phyloP scores from a whole-genome alignment of 2,329 filamentous ascomycete species.

The Chalara sp. region DNA sequence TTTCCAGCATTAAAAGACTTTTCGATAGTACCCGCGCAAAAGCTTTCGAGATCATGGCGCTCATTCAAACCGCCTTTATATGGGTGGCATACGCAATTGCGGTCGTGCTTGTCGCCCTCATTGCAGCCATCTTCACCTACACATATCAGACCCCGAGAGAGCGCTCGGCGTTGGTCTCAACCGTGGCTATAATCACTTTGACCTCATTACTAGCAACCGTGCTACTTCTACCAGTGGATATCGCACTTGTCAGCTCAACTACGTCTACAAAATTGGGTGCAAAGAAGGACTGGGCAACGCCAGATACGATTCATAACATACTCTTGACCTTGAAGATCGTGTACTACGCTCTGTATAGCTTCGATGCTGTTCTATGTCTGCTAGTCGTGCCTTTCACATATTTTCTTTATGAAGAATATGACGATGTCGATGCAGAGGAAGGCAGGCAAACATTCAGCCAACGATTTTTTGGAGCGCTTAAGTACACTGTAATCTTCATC shows the following conservation, averaged over 20 bases:
- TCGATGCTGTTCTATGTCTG: slow-evolving; percentile 85
- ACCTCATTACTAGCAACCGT: slow-evolving; percentile 86
- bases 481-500: slow-evolving; percentile 85
- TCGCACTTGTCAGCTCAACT: slow-evolving; percentile 89
- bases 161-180: slow-evolving; percentile 72
- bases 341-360: slow-evolving; percentile 87
- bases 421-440: slow-evolving; percentile 79
- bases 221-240: slow-evolving; percentile 87
- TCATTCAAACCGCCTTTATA: slow-evolving; percentile 84
- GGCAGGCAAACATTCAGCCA: slow-evolving; percentile 64
- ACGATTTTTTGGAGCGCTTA: slow-evolving; percentile 76
- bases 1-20: no score
- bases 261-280: slow-evolving; percentile 65
- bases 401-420: slow-evolving; percentile 97
- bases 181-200: slow-evolving; percentile 80
- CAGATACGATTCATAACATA: slow-evolving; percentile 70
- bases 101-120: slow-evolving; percentile 66
- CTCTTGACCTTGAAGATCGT: slow-evolving; percentile 75
- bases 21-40: no score
- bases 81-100: slow-evolving; percentile 91
- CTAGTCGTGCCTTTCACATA: slow-evolving; percentile 91
- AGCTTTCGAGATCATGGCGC: slow-evolving; percentile 24
- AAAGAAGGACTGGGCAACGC: slow-evolving; percentile 94
- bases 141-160: slow-evolving; percentile 87
- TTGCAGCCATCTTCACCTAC: slow-evolving; percentile 80